Conservation (phyloP, 164 flowering plant genomes). For the Hamamelis virginiana region DNA sequence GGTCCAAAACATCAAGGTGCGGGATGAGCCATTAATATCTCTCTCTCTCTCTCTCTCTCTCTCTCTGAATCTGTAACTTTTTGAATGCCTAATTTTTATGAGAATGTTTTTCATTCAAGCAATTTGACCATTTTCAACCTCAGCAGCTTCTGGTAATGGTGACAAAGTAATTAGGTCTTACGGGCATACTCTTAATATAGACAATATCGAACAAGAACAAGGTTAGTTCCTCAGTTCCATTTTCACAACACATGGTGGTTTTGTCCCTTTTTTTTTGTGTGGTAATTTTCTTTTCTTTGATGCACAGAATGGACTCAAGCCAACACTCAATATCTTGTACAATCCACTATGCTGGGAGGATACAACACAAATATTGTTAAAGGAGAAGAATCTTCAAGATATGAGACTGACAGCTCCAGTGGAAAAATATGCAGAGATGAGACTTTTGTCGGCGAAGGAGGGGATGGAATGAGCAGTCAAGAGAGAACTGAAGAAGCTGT, state of each 20-base stretch:
- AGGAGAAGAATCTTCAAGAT: neutral
- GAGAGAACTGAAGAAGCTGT: neutral
- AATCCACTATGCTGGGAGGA: neutral
- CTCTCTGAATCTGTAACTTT: no score
- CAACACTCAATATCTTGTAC: neutral
- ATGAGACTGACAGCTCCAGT: neutral
- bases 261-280: neutral
- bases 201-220: neutral
- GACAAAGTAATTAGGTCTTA: neutral
- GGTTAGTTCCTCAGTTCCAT: neutral
- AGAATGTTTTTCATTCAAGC: neutral
- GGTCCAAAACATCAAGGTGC: conserved; percentile 2
- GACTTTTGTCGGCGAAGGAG: neutral
- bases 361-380: neutral
- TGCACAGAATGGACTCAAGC: neutral
- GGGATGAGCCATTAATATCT: neutral
- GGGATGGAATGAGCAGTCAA: neutral
- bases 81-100: no score
- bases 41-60: no score
- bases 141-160: neutral
- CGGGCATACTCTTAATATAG: neutral
- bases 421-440: neutral
- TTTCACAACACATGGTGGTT: neutral
- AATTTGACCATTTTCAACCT: neutral
- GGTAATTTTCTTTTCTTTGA: neutral